phyloP scores from a whole-genome alignment of 805 yeast species.

The Kregervanrija fluxuum region DNA sequence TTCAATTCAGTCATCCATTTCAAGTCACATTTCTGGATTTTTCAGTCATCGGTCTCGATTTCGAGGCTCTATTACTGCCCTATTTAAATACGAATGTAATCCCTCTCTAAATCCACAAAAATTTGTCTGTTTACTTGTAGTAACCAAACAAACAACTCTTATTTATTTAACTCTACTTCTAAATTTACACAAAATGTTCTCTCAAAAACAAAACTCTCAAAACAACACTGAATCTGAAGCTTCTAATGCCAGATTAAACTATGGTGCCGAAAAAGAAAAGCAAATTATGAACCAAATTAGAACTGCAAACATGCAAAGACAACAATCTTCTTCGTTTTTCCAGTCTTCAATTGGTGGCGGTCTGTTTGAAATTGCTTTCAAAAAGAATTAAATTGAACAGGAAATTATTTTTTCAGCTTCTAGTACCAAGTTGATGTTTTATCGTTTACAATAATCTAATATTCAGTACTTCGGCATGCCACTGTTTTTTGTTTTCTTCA shows the following conservation, averaged over 20 bases:
- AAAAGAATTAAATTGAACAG: slow-evolving; percentile 10
- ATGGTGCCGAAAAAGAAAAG: slow-evolving; percentile 34
- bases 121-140: not conserved
- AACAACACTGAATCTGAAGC: slow-evolving; percentile 27
- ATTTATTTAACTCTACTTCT: too few relatives aligned
- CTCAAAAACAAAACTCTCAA: slow-evolving; percentile 22
- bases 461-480: too few relatives aligned
- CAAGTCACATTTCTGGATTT: too few relatives aligned
- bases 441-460: too few relatives aligned
- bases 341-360: slow-evolving; percentile 25
- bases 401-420: too few relatives aligned
- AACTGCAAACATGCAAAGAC: slow-evolving; percentile 21
- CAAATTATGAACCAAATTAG: slow-evolving; percentile 33
- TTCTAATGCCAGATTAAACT: slow-evolving; percentile 26
- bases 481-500: too few relatives aligned
- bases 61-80: too few relatives aligned
- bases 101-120: too few relatives aligned
- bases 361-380: slow-evolving; percentile 25
- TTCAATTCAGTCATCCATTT: too few relatives aligned
- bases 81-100: too few relatives aligned
- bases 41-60: too few relatives aligned
- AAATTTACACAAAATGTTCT: slow-evolving; percentile 21
- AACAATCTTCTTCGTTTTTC: slow-evolving; percentile 20
- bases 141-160: not conserved
- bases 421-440: too few relatives aligned